Conservation (phyloP, 768 basidiomycete species). For the Paxillus rubicundulus region DNA sequence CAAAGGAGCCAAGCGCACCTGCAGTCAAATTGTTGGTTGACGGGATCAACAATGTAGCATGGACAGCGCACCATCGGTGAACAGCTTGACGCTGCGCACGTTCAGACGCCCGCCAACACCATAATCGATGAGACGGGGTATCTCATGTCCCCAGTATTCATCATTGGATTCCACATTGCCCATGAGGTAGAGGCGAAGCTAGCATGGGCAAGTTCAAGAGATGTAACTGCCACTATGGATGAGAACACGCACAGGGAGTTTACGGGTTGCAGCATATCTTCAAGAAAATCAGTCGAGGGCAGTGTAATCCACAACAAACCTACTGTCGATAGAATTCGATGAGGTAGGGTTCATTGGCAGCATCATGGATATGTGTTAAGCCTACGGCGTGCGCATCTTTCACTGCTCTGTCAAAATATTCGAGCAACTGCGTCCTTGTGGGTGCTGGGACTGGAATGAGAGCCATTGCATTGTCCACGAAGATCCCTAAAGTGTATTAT, state of each 20-base stretch:
- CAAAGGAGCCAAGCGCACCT: slow-evolving; percentile 91
- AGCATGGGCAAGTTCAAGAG: not conserved
- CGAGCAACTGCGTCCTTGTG: slow-evolving; percentile 51
- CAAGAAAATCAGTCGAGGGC: slow-evolving; percentile 2
- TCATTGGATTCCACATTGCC: slow-evolving; percentile 46
- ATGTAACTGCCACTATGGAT: not conserved
- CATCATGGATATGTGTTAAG: slow-evolving; percentile 87
- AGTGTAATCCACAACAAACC: slow-evolving; percentile 14
- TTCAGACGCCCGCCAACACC: slow-evolving; percentile 53
- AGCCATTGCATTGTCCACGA: slow-evolving; percentile 85
- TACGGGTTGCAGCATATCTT: slow-evolving; percentile 67
- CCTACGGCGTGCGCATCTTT: slow-evolving; percentile 74
- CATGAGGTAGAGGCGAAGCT: slow-evolving; percentile 67
- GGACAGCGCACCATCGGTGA: slow-evolving; percentile 59
- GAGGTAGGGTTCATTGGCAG: slow-evolving; percentile 45
- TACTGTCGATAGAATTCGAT: slow-evolving; percentile 69
- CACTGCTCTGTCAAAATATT: slow-evolving; percentile 65
- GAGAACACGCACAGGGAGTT: slow-evolving; percentile 57
- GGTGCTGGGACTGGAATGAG: slow-evolving; percentile 68
- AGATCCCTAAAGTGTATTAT: slow-evolving; percentile 47
- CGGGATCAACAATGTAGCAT: not conserved
- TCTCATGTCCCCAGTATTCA: slow-evolving; percentile 63
- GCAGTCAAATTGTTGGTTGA: slow-evolving; percentile 4
- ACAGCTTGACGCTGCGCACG: slow-evolving; percentile 68
- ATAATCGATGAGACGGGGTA: slow-evolving; percentile 59